Evolutionary conservation across 768 basidiomycete genomes (phyloP).

Genomic region (Naematelia aurantialba): DNA sequence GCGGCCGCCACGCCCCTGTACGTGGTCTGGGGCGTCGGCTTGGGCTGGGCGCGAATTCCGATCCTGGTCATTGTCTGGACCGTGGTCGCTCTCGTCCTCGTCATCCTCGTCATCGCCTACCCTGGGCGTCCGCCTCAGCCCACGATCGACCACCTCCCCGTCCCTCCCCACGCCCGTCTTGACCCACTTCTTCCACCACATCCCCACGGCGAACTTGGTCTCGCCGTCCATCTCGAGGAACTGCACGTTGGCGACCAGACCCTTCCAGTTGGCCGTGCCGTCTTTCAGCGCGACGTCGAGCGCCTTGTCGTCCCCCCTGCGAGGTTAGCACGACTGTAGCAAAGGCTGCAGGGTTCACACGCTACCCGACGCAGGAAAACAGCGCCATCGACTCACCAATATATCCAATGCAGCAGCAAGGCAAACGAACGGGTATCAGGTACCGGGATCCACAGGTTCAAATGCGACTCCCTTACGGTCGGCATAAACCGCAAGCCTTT

Average conservation of each 20-base stretch:
- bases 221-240: constrained; percentile 73
- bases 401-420: constrained; percentile 45
- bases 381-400: constrained; percentile 35
- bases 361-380: neutral
- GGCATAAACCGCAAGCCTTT: neutral
- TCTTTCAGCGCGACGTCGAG: constrained; percentile 67
- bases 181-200: constrained; percentile 68
- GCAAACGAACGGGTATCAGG: constrained; percentile 46
- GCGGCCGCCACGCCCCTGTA: no score
- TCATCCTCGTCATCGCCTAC: neutral
- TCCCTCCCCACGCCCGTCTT: constrained; percentile 34
- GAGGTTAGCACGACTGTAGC: neutral
- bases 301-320: constrained; percentile 63
- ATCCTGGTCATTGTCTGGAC: no score
- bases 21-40: no score
- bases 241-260: constrained; percentile 81
- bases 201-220: constrained; percentile 71
- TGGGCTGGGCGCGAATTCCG: no score
- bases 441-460: constrained; percentile 36
- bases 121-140: neutral
- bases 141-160: neutral
- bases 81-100: neutral
- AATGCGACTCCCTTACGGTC: neutral
- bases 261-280: constrained; percentile 74
- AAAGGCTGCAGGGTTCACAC: neutral